Percentiles rank a stretch among this genome's conserved stretches.
Evolutionary conservation across 768 basidiomycete genomes (phyloP).

Genomic region (Russula sp.): DNA sequence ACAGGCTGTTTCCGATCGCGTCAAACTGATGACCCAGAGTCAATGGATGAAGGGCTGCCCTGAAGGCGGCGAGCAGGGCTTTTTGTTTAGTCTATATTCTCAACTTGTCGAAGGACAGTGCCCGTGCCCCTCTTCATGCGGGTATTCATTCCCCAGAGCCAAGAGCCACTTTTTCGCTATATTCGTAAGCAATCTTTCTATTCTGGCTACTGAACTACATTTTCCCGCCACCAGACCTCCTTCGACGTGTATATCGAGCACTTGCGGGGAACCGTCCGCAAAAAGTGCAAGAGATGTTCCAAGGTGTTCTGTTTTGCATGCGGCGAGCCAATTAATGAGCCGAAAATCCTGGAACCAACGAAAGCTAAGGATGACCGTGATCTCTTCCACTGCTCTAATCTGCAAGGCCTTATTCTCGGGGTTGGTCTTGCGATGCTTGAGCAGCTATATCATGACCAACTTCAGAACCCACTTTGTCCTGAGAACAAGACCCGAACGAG

Average conservation of each 20-base stretch:
- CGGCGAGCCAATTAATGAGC: conserved; percentile 41
- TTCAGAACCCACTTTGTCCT: conserved; percentile 36
- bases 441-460: conserved; percentile 59
- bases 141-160: conserved; percentile 53
- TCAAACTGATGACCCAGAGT: conserved; percentile 77
- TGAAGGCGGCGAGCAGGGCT: conserved; percentile 86
- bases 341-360: conserved; percentile 30
- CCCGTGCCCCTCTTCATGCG: conserved; percentile 75
- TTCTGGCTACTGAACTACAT: conserved; percentile 26
- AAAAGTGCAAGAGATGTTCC: conserved; percentile 47
- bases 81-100: conserved; percentile 81
- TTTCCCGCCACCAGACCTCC: conserved; percentile 50
- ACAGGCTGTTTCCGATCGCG: conserved; percentile 43
- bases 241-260: conserved; percentile 69
- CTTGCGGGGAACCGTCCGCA: conserved; percentile 55
- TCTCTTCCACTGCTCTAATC: conserved; percentile 84
- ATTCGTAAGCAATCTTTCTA: conserved; percentile 55
- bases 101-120: conserved; percentile 62
- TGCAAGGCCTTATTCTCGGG: conserved; percentile 90
- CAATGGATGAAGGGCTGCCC: conserved; percentile 99
- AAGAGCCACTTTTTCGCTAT: conserved; percentile 82
- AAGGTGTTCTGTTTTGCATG: conserved; percentile 47
- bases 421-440: conserved; percentile 87
- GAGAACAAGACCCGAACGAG: conserved; percentile 33
- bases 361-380: conserved; percentile 49